Evolutionary conservation across 257 asterid genomes (phyloP).

Genomic region (Prunella vulgaris): DNA sequence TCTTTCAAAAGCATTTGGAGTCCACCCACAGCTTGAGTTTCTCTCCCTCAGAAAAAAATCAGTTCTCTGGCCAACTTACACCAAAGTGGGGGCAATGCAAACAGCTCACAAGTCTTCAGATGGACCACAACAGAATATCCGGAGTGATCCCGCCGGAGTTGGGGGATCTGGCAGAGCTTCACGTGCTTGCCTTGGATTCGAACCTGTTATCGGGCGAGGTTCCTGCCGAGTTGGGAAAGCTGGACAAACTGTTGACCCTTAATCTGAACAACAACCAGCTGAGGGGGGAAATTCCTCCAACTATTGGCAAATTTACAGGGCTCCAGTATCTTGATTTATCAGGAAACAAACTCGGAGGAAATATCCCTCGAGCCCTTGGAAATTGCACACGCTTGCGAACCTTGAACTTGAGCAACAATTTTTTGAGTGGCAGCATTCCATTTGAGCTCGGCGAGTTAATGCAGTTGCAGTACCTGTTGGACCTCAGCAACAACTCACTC

Average conservation of each 20-base stretch:
- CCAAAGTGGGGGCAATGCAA: slow-evolving; percentile 51
- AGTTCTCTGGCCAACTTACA: slow-evolving; percentile 53
- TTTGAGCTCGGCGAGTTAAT: slow-evolving; percentile 47
- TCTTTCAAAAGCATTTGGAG: slow-evolving; percentile 55
- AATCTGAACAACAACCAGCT: slow-evolving; percentile 53
- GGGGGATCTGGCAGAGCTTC: slow-evolving; percentile 49
- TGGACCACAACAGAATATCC: slow-evolving; percentile 45
- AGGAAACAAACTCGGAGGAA: slow-evolving; percentile 44
- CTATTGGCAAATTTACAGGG: slow-evolving; percentile 35
- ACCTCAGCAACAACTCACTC: slow-evolving; percentile 56
- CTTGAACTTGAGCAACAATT: slow-evolving; percentile 50
- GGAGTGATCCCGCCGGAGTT: slow-evolving; percentile 64
- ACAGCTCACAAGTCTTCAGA: slow-evolving; percentile 43
- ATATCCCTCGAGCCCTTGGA: slow-evolving; percentile 45
- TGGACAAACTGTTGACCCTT: slow-evolving; percentile 34
- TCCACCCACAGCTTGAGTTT: slow-evolving; percentile 47
- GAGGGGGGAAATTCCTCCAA: slow-evolving; percentile 53
- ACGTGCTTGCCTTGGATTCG: slow-evolving; percentile 46
- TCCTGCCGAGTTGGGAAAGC: slow-evolving; percentile 51
- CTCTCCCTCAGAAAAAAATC: slow-evolving; percentile 50
- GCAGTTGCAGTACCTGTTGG: slow-evolving; percentile 44
- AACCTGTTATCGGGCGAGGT: slow-evolving; percentile 56
- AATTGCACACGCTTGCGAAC: slow-evolving; percentile 34
- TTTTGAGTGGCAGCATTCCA: slow-evolving; percentile 55
- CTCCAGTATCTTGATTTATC: slow-evolving; percentile 62